Evolutionary conservation across 192 early-diverging fungal species (phyloP), one percentile per base, ranked within the genome.

Genomic region (Entomortierella parvispora): DNA sequence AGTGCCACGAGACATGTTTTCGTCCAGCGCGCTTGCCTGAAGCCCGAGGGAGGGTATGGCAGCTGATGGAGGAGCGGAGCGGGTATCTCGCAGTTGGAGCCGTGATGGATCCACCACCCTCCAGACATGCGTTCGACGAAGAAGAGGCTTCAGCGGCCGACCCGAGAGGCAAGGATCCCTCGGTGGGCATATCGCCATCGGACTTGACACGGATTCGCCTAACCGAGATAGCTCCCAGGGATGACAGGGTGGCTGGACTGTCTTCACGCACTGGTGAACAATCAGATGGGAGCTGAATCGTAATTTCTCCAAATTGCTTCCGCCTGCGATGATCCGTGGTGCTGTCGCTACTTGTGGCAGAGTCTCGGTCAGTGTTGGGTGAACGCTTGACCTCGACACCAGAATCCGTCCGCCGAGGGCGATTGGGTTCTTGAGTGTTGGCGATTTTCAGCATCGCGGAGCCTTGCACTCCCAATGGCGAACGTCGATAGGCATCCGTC

Each of bases 1-100:
- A 60, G 46, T 77, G 74, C 74, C 74, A 77, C 0, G 65, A 68
- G 26, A 77, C 74, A 46, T 77, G 74, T 17, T 77, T 77, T 20
- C 50, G 63, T 28, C 65, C 64, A 2, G 31, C 17, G 23, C 72
- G 72, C 34, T 77, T 77, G 10, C 66, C 65, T 3, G 55, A 65
- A 0, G 55, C 52, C 2, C 74, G 51, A 12, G 74, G 74, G 25
- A 77, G 64, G 4, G 74, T 77, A 26, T 77, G 64, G 55, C 65
- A 67, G 61, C 74, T 77, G 52, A 77, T 77, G 29, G 74, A 77
- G 1, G 74, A 64, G 23, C 62, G 68, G 40, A 77, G 60, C 25
- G 54, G 29, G 8, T 40, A 62, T 11, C 46, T 22, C 6, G n/a
- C 31, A 32, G 40, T 28, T 26, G 42, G 43, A 4, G 40, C 42